Evolutionary conservation across 2,329 filamentous ascomycete species (phyloP).

Genomic region (Arthrocladium fulminans): DNA sequence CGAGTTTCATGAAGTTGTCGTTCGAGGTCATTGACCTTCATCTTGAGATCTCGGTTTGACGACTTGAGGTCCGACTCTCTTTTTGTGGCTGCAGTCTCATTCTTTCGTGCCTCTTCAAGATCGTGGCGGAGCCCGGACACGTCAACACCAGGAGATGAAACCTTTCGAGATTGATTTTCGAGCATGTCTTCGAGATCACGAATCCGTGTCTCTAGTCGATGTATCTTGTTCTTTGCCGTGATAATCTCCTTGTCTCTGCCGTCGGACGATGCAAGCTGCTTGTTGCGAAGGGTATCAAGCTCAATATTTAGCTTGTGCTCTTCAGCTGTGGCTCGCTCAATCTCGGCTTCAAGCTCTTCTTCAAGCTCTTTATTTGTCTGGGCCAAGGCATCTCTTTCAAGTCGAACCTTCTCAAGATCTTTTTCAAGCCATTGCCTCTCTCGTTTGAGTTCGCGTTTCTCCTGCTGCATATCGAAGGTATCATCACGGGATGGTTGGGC

Average conservation of each 20-base stretch:
- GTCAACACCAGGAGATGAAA: slow-evolving; percentile 36
- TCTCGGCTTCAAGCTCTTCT: slow-evolving; percentile 55
- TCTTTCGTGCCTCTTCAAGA: slow-evolving; percentile 55
- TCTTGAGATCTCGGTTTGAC: slow-evolving; percentile 53
- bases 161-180: slow-evolving; percentile 43
- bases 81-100: slow-evolving; percentile 56
- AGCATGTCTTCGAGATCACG: slow-evolving; percentile 45
- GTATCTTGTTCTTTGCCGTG: slow-evolving; percentile 51
- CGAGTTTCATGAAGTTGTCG: slow-evolving; percentile 57
- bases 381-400: slow-evolving; percentile 52
- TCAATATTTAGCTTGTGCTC: slow-evolving; percentile 51
- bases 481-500: slow-evolving; percentile 48
- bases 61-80: slow-evolving; percentile 58
- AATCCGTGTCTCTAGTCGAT: slow-evolving; percentile 53
- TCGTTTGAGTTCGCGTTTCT: slow-evolving; percentile 59
- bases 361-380: slow-evolving; percentile 54
- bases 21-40: slow-evolving; percentile 58
- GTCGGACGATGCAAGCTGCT: slow-evolving; percentile 35
- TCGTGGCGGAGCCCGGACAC: slow-evolving; percentile 55
- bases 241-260: slow-evolving; percentile 41
- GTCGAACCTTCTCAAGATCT: slow-evolving; percentile 55
- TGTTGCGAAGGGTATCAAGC: slow-evolving; percentile 43
- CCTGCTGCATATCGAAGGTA: slow-evolving; percentile 55
- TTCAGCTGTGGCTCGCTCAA: slow-evolving; percentile 57
- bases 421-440: slow-evolving; percentile 59